phyloP scores from a whole-genome alignment of 2,329 filamentous ascomycete genomes.

The Didymella sp. region DNA sequence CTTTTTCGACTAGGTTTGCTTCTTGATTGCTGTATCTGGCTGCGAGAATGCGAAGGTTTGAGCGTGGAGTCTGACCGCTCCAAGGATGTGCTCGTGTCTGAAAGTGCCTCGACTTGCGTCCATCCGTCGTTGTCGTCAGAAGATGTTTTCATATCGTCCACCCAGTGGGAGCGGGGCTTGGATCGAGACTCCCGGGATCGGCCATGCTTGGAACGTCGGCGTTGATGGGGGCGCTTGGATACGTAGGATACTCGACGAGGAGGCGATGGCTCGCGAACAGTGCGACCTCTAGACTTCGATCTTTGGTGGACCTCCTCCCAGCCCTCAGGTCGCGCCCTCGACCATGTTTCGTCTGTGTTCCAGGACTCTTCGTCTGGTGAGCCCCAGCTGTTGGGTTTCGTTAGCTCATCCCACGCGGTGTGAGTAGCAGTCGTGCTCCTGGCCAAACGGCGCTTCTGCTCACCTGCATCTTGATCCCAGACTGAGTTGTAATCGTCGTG shows the following conservation, averaged over 20 bases:
- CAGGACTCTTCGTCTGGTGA: constrained; percentile 28
- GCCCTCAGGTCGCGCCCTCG: constrained; percentile 1
- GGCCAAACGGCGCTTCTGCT: constrained; percentile 8
- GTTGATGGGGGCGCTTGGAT: neutral
- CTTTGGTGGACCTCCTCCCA: constrained; percentile 7
- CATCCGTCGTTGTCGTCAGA: constrained; percentile 19
- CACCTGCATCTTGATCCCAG: constrained; percentile 15
- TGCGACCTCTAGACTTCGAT: neutral
- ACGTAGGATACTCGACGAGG: neutral
- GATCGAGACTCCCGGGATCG: constrained; percentile 1
- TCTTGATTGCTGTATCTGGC: neutral
- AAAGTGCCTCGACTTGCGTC: constrained; percentile 8
- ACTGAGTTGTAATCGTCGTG: neutral
- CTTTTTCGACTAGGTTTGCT: constrained; percentile 2
- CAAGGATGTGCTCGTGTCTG: constrained; percentile 16
- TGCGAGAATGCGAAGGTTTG: constrained; percentile 20
- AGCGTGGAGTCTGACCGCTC: constrained; percentile 22
- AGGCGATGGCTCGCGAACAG: neutral
- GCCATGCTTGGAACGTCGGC: neutral
- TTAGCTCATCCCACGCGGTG: constrained; percentile 23
- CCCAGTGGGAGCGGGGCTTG: neutral
- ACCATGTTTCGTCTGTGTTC: constrained; percentile 30
- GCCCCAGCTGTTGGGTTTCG: constrained; percentile 20
- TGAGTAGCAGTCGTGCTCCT: constrained; percentile 13
- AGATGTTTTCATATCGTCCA: constrained; percentile 5